These are phyloP conservation scores for Starmerella cellae DNA, from an alignment of 805 yeast species.

Conservation along the genomic window DNA sequence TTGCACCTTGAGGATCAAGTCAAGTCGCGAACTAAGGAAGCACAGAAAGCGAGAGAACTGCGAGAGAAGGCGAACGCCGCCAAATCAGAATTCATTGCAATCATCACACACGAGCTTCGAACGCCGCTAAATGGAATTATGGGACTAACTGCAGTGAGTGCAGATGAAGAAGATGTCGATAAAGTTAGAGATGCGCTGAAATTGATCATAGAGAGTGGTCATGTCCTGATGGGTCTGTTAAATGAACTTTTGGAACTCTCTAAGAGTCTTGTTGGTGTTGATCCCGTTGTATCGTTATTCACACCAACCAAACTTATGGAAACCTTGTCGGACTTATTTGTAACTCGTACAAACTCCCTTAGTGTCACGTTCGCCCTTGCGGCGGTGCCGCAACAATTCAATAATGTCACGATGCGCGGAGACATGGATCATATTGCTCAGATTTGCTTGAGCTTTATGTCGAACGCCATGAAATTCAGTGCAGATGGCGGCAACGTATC, in stretches of 20 bases:
- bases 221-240: constrained; percentile 69
- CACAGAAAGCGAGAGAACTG: constrained; percentile 39
- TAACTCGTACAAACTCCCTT: constrained; percentile 41
- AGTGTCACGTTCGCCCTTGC: constrained; percentile 53
- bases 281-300: constrained; percentile 72
- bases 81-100: constrained; percentile 84
- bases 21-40: constrained; percentile 68
- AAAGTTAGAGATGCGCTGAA: constrained; percentile 63
- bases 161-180: constrained; percentile 63
- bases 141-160: constrained; percentile 91
- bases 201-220: constrained; percentile 85
- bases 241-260: constrained; percentile 86
- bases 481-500: constrained; percentile 38
- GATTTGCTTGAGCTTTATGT: constrained; percentile 79
- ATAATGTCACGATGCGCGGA: constrained; percentile 52
- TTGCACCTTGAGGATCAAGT: constrained; percentile 81
- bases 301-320: constrained; percentile 61
- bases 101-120: constrained; percentile 83
- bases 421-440: constrained; percentile 85
- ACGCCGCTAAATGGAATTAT: constrained; percentile 93
- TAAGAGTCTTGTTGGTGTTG: constrained; percentile 71
- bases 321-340: constrained; percentile 74
- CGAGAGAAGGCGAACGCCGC: constrained; percentile 79
- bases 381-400: constrained; percentile 37
- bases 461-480: constrained; percentile 85